Evolutionary conservation across 257 asterid genomes (phyloP).

Genomic region (Eustoma russellianum): DNA sequence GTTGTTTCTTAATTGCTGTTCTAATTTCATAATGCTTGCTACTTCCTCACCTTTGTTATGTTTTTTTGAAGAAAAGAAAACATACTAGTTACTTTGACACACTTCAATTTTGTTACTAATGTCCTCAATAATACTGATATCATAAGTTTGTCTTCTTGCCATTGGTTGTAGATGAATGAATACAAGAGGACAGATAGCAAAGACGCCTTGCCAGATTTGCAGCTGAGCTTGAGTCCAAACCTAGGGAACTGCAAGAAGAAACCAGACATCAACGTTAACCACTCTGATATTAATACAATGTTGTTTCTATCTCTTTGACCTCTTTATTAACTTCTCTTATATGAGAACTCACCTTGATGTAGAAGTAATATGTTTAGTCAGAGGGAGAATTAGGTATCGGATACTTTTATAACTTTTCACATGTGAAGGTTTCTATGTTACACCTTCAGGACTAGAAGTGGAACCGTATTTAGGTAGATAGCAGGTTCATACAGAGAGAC

Average conservation of each 20-base stretch:
- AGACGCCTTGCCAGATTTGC: constrained; percentile 38
- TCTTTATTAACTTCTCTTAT: constrained; percentile 7
- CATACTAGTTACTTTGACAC: too few relatives aligned
- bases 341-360: too few relatives aligned
- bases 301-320: constrained; percentile 59
- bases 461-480: too few relatives aligned
- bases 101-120: neutral
- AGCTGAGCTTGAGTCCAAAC: constrained; percentile 46
- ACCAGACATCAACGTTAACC: constrained; percentile 19
- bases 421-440: too few relatives aligned
- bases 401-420: too few relatives aligned
- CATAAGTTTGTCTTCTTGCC: neutral
- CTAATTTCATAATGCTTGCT: too few relatives aligned
- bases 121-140: neutral
- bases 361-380: too few relatives aligned
- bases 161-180: constrained; percentile 31
- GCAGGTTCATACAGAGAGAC: too few relatives aligned
- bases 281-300: constrained; percentile 52
- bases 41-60: neutral
- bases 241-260: constrained; percentile 22
- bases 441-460: too few relatives aligned
- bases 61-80: neutral
- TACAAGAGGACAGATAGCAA: constrained; percentile 17
- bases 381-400: too few relatives aligned
- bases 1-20: too few relatives aligned